A percentile compares a stretch with the other conserved stretches of the same genome.
phyloP scores from a whole-genome alignment of 768 basidiomycete genomes.

The Suillus tomentosus region DNA sequence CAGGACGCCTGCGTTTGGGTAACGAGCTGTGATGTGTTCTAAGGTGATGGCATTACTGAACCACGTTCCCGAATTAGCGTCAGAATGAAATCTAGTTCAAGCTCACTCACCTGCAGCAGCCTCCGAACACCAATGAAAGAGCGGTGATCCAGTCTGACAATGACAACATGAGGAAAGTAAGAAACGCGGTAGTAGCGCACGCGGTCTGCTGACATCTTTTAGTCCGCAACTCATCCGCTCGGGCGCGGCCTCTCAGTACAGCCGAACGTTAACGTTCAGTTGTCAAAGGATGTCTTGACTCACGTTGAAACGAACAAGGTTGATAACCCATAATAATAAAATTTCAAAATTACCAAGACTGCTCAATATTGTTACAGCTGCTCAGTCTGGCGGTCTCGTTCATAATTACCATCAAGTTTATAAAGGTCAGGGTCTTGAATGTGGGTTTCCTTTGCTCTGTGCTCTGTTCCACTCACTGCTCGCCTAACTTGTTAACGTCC shows the following conservation, averaged over 20 bases:
- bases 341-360: background rate
- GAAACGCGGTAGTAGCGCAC: background rate
- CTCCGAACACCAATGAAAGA: slow-evolving; percentile 80
- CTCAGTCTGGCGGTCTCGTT: slow-evolving; percentile 4
- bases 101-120: slow-evolving; percentile 73
- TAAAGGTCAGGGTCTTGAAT: slow-evolving; percentile 1
- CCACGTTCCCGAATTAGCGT: slow-evolving; percentile 1
- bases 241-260: background rate
- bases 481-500: background rate
- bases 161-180: slow-evolving; percentile 19
- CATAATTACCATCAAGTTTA: slow-evolving; percentile 4
- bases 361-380: background rate
- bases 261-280: background rate
- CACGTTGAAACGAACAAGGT: background rate
- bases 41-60: slow-evolving; percentile 76
- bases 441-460: background rate
- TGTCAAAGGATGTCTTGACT: background rate
- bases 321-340: background rate
- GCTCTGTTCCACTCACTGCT: background rate
- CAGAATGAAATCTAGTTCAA: slow-evolving; percentile 4
- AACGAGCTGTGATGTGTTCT: slow-evolving; percentile 68
- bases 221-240: background rate
- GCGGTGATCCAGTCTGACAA: slow-evolving; percentile 58
- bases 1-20: slow-evolving; percentile 75
- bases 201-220: background rate